These are phyloP conservation scores for Ganoderma lucidum DNA, from an alignment of 1,284 basidiomycete genomes.

Conservation along the genomic window DNA sequence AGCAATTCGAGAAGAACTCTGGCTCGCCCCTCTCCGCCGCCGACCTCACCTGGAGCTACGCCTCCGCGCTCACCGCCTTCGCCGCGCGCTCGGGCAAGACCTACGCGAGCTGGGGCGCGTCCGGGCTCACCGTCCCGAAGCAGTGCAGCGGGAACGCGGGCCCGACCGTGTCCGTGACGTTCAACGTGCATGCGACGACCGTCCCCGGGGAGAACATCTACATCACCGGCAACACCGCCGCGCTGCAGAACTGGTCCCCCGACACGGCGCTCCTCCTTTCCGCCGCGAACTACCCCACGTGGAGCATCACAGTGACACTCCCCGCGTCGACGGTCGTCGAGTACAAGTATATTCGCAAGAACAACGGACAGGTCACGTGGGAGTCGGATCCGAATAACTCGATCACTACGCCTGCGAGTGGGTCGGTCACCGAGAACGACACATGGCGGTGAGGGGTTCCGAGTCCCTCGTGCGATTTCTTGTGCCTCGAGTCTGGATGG, in stretches of 20 bases:
- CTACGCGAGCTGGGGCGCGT: slow-evolving; percentile 70
- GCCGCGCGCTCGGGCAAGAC: slow-evolving; percentile 43
- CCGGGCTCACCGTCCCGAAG: slow-evolving; percentile 58
- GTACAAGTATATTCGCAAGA: slow-evolving; percentile 78
- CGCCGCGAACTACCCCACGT: slow-evolving; percentile 69
- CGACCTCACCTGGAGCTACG: slow-evolving; percentile 56
- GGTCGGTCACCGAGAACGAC: slow-evolving; percentile 42
- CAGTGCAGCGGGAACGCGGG: slow-evolving; percentile 49
- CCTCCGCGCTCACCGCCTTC: slow-evolving; percentile 51
- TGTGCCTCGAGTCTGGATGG: not conserved
- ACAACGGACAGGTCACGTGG: slow-evolving; percentile 58
- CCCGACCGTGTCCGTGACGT: slow-evolving; percentile 61
- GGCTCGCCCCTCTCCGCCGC: slow-evolving; percentile 47
- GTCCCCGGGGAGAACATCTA: slow-evolving; percentile 75
- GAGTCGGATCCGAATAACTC: slow-evolving; percentile 54
- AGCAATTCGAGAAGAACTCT: slow-evolving; percentile 46
- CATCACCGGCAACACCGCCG: slow-evolving; percentile 67
- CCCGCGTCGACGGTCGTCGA: slow-evolving; percentile 60
- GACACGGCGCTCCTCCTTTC: slow-evolving; percentile 65
- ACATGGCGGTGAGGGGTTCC: slow-evolving; percentile 44
- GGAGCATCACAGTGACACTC: slow-evolving; percentile 71
- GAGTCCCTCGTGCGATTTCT: not conserved
- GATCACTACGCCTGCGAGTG: slow-evolving; percentile 47
- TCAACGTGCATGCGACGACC: slow-evolving; percentile 72
- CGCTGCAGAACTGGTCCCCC: slow-evolving; percentile 69